These are phyloP conservation scores for Globisporangium rhizosaccharum DNA, from an alignment of 352 stramenopile genomes.

Conservation along the genomic window DNA sequence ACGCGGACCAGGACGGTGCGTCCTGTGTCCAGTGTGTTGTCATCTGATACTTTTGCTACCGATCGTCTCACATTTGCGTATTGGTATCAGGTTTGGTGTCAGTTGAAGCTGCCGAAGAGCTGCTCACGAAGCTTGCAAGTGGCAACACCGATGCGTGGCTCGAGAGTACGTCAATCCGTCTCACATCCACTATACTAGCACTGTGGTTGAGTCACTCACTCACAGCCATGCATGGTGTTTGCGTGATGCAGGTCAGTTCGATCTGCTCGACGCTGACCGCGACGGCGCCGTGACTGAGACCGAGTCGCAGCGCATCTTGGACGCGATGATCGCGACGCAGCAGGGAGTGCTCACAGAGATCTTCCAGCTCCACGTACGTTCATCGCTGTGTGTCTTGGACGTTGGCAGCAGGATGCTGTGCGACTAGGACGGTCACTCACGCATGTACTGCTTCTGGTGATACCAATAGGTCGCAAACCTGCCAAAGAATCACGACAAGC, in stretches of 20 bases:
- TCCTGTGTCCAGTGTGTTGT: not conserved
- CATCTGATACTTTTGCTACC: not conserved
- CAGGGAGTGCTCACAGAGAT: conserved; percentile 51
- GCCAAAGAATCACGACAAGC: conserved; percentile 58
- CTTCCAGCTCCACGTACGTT: conserved; percentile 52
- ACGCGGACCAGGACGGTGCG: conserved; percentile 62
- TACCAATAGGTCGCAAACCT: conserved; percentile 39
- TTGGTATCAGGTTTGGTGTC: conserved; percentile 30
- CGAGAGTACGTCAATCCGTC: conserved; percentile 21
- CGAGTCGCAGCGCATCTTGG: conserved; percentile 51
- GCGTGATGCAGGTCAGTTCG: conserved; percentile 39
- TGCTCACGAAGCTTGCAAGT: conserved; percentile 30
- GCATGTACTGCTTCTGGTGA: conserved; percentile 2
- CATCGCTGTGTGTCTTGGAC: not conserved
- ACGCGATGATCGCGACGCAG: conserved; percentile 55
- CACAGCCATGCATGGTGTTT: not conserved
- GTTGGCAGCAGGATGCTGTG: not conserved
- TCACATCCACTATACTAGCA: conserved; percentile 8
- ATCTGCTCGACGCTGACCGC: conserved; percentile 47
- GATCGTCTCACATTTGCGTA: too few species aligned
- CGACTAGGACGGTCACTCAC: not conserved
- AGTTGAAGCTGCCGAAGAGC: conserved; percentile 30
- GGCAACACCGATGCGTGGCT: conserved; percentile 42
- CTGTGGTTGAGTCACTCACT: not conserved
- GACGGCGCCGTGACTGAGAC: conserved; percentile 47